Base-by-base conservation (phyloP, 768 basidiomycete genomes). In the Tylopilus vinaceipallidus region DNA sequence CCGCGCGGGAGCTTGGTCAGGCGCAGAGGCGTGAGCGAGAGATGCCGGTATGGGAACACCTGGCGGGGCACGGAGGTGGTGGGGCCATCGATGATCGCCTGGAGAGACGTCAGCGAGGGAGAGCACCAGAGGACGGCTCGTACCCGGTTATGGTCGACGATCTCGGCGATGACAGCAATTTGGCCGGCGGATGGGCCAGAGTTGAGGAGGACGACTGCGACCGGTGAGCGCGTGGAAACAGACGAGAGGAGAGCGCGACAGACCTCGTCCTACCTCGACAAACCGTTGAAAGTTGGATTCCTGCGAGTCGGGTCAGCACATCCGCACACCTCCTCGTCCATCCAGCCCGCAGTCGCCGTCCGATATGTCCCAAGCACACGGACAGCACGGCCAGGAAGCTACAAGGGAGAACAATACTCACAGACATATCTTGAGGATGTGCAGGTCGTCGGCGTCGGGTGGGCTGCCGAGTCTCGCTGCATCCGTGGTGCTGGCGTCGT, bases 91-190 rank as follows among this genome's bases (percentile, higher is more conserved):
- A 98, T 83, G 67, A 99, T 83, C 29, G 95, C 95, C 95, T 98
- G 63, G 0, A 45, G 17, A 20, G 30, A 17, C 19, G 6, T 41
- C 40, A 45, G 38, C 20, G 17, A 34, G n/a, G 22, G 2, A 7
- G 26, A 3, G 8, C 37, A 36, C 7, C 42, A 5, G n/a, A 33
- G 3, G 37, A 12, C 35, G 40, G 11, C 5, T 54, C n/a, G n/a
- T 68, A 97, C 95, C 69, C 95, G 84, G 79, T 94, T 95, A 81
- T 98, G 95, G 83, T 98, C 97, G 57, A 98, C 95, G 72, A 98
- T 95, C 73, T 98, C 94, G 43, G 84, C 86, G 70, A 99, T 95
- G 56, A 93, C 88, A 48, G 97, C 97, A 62, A 97, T 91, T 71
- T 86, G 88, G 59, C 94, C 94, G 38, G 83, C 77, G 51, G 75